These are phyloP conservation scores for Kwoniella botswanensis DNA, from an alignment of 768 basidiomycete genomes.

Conservation along the genomic window DNA sequence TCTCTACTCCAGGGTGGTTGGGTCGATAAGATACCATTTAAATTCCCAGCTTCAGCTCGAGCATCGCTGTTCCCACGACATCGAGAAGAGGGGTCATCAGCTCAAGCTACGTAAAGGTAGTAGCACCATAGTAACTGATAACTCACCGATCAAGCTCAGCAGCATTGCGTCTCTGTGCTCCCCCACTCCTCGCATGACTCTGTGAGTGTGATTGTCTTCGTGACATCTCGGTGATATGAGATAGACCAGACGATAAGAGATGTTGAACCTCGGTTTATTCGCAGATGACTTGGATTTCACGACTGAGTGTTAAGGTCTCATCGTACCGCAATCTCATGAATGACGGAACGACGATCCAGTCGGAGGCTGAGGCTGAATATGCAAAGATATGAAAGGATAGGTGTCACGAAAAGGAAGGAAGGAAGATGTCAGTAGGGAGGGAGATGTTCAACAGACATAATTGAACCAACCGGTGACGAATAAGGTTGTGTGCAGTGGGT, in stretches of 20 bases:
- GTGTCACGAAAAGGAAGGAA: neutral
- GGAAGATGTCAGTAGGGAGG: neutral
- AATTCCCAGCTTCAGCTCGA: conserved; percentile 71
- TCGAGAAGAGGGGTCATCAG: too few species aligned
- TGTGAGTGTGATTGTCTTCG: neutral
- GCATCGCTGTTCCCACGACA: conserved; percentile 67
- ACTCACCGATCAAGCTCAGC: conserved; percentile 25
- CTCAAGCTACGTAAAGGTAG: neutral
- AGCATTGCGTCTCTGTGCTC: conserved; percentile 1
- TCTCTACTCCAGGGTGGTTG: conserved; percentile 81
- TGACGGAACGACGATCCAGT: too few species aligned
- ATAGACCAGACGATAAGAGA: neutral
- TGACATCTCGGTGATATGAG: neutral
- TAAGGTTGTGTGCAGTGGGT: neutral
- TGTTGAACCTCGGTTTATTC: neutral
- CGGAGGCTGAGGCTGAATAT: neutral
- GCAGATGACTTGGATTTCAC: neutral
- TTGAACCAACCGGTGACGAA: neutral
- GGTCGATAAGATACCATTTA: conserved; percentile 72
- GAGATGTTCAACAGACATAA: neutral
- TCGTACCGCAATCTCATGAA: neutral
- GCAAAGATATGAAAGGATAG: neutral
- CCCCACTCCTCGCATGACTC: neutral
- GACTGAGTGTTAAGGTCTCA: neutral
- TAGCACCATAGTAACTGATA: too few species aligned